Conservation (phyloP, 2,329 filamentous ascomycete genomes). For the Alternaria consortialis region DNA sequence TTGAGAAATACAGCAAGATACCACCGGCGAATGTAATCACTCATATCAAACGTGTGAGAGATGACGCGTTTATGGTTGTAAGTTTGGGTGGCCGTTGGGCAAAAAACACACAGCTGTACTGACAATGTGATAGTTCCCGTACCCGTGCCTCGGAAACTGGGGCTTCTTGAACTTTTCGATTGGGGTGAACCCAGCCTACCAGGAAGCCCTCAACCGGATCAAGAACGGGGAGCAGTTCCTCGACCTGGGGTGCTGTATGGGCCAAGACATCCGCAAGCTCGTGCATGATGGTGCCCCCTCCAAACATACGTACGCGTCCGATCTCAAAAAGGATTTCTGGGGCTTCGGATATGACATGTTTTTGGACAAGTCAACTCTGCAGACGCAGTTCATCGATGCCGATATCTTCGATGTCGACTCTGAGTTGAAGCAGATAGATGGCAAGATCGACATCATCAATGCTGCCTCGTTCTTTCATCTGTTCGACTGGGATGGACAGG, state of each 20-base stretch:
- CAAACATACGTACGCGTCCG: slow-evolving; percentile 52
- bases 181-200: slow-evolving; percentile 35
- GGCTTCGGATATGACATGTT: slow-evolving; percentile 61
- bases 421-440: slow-evolving; percentile 47
- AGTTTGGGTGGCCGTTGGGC: neutral
- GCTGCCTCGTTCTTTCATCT: slow-evolving; percentile 57
- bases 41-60: slow-evolving; percentile 48
- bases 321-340: slow-evolving; percentile 58
- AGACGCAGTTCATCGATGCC: slow-evolving; percentile 62
- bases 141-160: slow-evolving; percentile 50
- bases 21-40: slow-evolving; percentile 45
- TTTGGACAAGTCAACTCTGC: slow-evolving; percentile 51
- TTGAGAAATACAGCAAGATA: slow-evolving; percentile 53
- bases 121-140: slow-evolving; percentile 38
- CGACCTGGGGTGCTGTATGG: slow-evolving; percentile 57
- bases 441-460: slow-evolving; percentile 54
- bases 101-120: neutral
- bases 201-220: slow-evolving; percentile 46
- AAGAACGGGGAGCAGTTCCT: slow-evolving; percentile 49
- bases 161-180: slow-evolving; percentile 49
- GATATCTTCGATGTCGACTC: slow-evolving; percentile 54
- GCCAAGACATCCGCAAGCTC: slow-evolving; percentile 58
- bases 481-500: slow-evolving; percentile 53
- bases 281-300: slow-evolving; percentile 54
- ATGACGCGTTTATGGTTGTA: slow-evolving; percentile 46